Evolutionary conservation across 441 rosid species (phyloP).

Genomic region (Eruca vesicaria): DNA sequence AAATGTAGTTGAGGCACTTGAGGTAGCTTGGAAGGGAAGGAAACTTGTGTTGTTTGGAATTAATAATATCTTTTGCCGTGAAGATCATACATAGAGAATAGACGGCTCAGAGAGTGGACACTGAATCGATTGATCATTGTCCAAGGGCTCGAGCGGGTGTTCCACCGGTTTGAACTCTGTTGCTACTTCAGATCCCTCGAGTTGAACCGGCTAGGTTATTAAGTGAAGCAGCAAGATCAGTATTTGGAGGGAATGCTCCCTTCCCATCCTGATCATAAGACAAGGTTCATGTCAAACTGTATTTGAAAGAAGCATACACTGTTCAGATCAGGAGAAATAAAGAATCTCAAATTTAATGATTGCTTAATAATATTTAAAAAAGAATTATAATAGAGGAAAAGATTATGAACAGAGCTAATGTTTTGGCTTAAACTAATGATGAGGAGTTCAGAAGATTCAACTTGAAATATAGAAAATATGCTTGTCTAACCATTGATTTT

Average conservation of each 20-base stretch:
- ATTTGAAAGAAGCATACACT: not conserved
- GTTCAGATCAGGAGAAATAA: not conserved
- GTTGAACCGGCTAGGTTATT: conserved; percentile 37
- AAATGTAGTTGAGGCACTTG: not conserved
- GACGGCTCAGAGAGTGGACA: conserved; percentile 92
- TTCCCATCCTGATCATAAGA: conserved; percentile 55
- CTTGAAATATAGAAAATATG: not conserved
- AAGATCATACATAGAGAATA: conserved; percentile 69
- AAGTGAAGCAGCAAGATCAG: conserved; percentile 39
- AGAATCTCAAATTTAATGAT: not conserved
- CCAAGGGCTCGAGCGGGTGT: conserved; percentile 75
- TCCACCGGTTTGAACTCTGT: too few species aligned
- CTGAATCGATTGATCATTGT: conserved; percentile 77
- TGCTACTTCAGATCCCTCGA: conserved; percentile 78
- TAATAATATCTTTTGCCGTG: too few species aligned
- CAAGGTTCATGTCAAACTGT: conserved; percentile 5
- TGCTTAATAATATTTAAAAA: too few species aligned
- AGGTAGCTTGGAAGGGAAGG: not conserved
- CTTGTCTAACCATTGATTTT: not conserved
- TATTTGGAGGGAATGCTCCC: conserved; percentile 55
- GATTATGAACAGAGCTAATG: not conserved
- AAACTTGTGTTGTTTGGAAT: conserved; percentile 12
- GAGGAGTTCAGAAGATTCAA: too few species aligned
- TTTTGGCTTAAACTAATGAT: not conserved
- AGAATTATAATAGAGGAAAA: not conserved